A percentile compares a stretch with the other conserved stretches of the same genome.
Conservation (phyloP, 495 filamentous ascomycete species). For the Penicillium mononematosum region DNA sequence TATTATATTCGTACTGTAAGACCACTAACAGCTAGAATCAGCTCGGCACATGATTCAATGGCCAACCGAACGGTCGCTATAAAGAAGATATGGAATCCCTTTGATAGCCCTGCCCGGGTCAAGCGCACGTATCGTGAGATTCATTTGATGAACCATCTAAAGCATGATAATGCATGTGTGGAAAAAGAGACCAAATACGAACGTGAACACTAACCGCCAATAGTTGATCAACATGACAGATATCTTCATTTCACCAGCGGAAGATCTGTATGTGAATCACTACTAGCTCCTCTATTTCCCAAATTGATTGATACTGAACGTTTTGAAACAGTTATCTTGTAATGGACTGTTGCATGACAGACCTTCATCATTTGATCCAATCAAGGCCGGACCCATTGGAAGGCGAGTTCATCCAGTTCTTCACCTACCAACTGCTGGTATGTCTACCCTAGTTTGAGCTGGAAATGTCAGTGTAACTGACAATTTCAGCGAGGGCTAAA, state of each 20-base stretch:
- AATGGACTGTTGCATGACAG: slow-evolving; percentile 86
- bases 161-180: slow-evolving; percentile 75
- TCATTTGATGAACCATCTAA: slow-evolving; percentile 84
- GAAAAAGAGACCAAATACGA: neutral
- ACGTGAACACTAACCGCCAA: slow-evolving; percentile 2
- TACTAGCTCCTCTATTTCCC: neutral
- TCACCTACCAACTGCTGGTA: slow-evolving; percentile 91
- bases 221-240: slow-evolving; percentile 91
- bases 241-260: slow-evolving; percentile 92
- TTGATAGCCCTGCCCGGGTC: slow-evolving; percentile 82
- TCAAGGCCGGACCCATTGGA: slow-evolving; percentile 77
- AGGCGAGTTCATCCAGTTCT: slow-evolving; percentile 94
- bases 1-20: neutral
- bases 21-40: neutral
- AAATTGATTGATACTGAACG: neutral
- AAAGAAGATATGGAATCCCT: slow-evolving; percentile 97
- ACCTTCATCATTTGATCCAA: slow-evolving; percentile 74
- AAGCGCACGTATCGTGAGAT: slow-evolving; percentile 90
- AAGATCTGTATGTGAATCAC: slow-evolving; percentile 75
- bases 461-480: slow-evolving; percentile 21
- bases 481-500: slow-evolving; percentile 71
- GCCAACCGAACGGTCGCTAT: slow-evolving; percentile 74
- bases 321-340: slow-evolving; percentile 70
- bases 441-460: neutral
- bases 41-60: slow-evolving; percentile 11